These are phyloP conservation scores for Fusarium bulbicola DNA, from an alignment of 2,329 filamentous ascomycete genomes.

Conservation along the genomic window DNA sequence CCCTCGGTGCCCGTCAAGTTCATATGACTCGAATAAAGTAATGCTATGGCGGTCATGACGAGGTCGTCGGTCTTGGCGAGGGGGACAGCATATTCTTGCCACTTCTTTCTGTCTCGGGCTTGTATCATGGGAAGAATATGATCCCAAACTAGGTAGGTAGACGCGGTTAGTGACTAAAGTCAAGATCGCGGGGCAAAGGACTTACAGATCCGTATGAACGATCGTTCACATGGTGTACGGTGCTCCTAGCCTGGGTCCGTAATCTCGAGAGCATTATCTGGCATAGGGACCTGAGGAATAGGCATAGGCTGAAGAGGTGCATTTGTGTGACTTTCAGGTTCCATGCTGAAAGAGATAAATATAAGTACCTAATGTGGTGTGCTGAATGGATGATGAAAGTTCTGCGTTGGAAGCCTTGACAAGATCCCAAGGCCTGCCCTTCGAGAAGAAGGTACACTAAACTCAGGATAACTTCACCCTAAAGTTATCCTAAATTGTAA, in stretches of 20 bases:
- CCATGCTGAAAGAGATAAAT: background rate
- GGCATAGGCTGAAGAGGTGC: background rate
- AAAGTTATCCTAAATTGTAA: background rate
- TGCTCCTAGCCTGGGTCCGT: background rate
- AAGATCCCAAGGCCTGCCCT: background rate
- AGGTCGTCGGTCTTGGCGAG: conserved; percentile 32
- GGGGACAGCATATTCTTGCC: conserved; percentile 32
- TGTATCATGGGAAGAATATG: conserved; percentile 39
- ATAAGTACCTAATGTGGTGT: background rate
- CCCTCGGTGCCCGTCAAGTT: too few species aligned
- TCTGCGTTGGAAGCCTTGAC: background rate
- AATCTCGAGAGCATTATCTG: background rate
- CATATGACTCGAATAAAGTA: background rate
- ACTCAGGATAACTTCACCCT: background rate
- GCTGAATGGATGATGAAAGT: background rate
- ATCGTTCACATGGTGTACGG: background rate
- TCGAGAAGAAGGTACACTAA: background rate
- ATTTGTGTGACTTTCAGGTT: background rate
- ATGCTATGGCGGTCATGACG: conserved; percentile 38
- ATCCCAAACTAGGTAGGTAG: conserved; percentile 28
- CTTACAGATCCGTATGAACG: background rate
- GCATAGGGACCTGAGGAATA: background rate
- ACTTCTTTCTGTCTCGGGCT: conserved; percentile 24
- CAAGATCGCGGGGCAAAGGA: too few species aligned
- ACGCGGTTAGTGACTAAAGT: background rate